Conservation (phyloP, 2,329 filamentous ascomycete species). For the Penicillium sp. region DNA sequence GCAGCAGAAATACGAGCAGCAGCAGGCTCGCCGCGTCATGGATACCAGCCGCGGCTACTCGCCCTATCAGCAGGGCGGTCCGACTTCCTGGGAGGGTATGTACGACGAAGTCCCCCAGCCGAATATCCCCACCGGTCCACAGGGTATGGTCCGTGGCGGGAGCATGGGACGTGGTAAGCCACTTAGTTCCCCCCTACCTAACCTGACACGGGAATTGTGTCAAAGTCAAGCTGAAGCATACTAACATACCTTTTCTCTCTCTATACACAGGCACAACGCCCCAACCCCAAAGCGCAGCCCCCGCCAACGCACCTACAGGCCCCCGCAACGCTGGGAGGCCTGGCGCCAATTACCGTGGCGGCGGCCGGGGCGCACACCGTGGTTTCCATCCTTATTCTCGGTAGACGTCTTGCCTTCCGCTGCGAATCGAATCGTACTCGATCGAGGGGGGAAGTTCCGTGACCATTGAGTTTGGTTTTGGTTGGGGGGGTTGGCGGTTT, state of each 20-base stretch:
- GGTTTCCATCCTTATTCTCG: constrained; percentile 78
- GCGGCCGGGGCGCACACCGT: constrained; percentile 71
- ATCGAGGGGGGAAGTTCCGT: too few relatives aligned
- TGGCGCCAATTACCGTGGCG: constrained; percentile 90
- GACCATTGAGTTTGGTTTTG: too few relatives aligned
- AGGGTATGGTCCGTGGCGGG: constrained; percentile 48
- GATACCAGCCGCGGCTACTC: constrained; percentile 41
- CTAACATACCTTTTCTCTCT: not conserved
- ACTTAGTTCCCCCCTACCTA: not conserved
- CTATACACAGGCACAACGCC: constrained; percentile 31
- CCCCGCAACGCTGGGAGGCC: constrained; percentile 93
- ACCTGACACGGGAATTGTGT: not conserved
- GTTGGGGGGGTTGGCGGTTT: not conserved
- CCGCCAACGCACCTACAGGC: constrained; percentile 86
- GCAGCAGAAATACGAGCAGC: constrained; percentile 76
- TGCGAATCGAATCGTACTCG: too few relatives aligned
- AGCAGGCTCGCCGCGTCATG: constrained; percentile 59
- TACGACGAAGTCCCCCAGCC: constrained; percentile 94
- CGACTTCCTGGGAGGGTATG: constrained; percentile 97
- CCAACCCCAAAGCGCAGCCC: constrained; percentile 56
- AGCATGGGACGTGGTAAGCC: constrained; percentile 44
- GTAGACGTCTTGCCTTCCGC: constrained; percentile 7
- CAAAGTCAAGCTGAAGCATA: not conserved
- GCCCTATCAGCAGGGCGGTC: constrained; percentile 58
- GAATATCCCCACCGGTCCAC: constrained; percentile 59